These are phyloP conservation scores for Rosa multiflora DNA, from an alignment of 306 rosid genomes.

Conservation along the genomic window DNA sequence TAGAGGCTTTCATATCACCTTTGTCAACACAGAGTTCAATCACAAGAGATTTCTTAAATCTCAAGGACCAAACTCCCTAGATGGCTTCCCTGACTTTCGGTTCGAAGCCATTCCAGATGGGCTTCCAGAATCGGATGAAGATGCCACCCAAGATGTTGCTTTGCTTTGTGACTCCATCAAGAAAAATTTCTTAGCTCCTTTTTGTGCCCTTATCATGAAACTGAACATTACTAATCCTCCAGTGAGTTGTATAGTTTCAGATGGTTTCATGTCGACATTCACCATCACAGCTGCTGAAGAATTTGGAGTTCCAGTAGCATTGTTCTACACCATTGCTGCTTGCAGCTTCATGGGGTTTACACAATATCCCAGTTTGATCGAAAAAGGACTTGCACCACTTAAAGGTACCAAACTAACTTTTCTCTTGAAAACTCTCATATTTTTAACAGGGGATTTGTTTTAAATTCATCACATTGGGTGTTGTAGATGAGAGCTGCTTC, in stretches of 20 bases:
- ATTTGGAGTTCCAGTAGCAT: neutral
- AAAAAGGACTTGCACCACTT: constrained; percentile 24
- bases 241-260: constrained; percentile 15
- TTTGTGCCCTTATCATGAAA: neutral
- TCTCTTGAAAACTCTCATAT: neutral
- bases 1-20: constrained; percentile 20
- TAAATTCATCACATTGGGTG: neutral
- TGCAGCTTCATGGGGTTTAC: neutral
- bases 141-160: constrained; percentile 2
- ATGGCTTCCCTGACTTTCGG: constrained; percentile 16
- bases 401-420: constrained; percentile 11
- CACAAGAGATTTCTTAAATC: constrained; percentile 23
- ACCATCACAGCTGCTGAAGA: neutral
- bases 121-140: neutral
- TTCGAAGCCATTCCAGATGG: constrained; percentile 16
- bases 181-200: neutral
- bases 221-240: constrained; percentile 1
- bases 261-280: constrained; percentile 10
- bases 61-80: neutral
- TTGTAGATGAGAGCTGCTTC: constrained; percentile 14
- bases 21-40: constrained; percentile 19
- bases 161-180: neutral
- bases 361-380: neutral
- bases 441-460: neutral
- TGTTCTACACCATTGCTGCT: constrained; percentile 8